phyloP scores from a whole-genome alignment of 2,329 filamentous ascomycete species.

The Microascus cirrosus region DNA sequence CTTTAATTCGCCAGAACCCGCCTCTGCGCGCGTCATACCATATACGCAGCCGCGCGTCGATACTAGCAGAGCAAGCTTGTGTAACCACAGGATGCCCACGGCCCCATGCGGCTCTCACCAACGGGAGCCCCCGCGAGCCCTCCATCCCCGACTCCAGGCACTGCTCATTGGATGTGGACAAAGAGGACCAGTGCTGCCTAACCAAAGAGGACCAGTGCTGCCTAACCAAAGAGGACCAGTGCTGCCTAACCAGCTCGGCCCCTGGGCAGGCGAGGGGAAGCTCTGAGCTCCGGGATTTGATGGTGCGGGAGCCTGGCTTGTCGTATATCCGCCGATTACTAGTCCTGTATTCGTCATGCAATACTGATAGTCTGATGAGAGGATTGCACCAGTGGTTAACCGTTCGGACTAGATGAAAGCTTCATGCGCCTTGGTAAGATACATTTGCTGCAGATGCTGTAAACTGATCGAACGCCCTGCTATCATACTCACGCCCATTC shows the following conservation, averaged over 20 bases:
- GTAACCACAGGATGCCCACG: not conserved
- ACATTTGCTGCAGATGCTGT: not conserved
- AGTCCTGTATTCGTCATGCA: too few relatives aligned
- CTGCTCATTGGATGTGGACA: not conserved
- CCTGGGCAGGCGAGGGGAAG: too few relatives aligned
- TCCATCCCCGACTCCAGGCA: not conserved
- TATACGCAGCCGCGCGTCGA: not conserved
- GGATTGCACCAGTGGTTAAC: not conserved
- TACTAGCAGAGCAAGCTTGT: not conserved
- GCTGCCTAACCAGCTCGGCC: not conserved
- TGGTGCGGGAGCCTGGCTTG: too few relatives aligned
- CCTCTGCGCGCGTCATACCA: too few relatives aligned
- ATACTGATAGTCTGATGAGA: too few relatives aligned
- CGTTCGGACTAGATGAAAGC: not conserved
- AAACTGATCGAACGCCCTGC: not conserved
- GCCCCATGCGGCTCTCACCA: not conserved
- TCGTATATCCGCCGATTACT: too few relatives aligned
- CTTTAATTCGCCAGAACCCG: too few relatives aligned
- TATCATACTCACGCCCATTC: not conserved
- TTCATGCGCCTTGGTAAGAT: not conserved
- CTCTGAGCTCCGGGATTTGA: too few relatives aligned
- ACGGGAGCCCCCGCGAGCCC: not conserved
- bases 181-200: not conserved
- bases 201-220: not conserved
- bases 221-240: not conserved